Percentiles rank a stretch among this genome's conserved stretches.
phyloP scores from a whole-genome alignment of 2,329 filamentous ascomycete genomes.

The Ascochyta koolunga region DNA sequence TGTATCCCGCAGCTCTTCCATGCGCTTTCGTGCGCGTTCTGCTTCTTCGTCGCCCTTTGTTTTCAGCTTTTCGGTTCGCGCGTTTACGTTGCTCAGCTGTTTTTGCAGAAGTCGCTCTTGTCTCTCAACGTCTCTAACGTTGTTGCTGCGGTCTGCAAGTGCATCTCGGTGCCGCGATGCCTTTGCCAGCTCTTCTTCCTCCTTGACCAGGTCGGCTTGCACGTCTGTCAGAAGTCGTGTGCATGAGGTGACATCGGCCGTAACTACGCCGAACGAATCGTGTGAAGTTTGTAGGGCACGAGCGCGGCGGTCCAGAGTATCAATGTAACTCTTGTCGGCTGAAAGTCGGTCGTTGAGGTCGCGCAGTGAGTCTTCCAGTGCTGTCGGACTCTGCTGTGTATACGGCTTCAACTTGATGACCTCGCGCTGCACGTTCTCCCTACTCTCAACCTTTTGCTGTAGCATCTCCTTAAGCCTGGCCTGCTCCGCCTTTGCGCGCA shows the following conservation, averaged over 20 bases:
- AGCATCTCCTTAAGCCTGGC: constrained; percentile 72
- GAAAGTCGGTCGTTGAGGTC: constrained; percentile 81
- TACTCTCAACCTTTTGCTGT: constrained; percentile 73
- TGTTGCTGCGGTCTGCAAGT: constrained; percentile 84
- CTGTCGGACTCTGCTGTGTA: constrained; percentile 83
- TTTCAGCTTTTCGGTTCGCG: constrained; percentile 82
- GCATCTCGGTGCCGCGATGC: constrained; percentile 85
- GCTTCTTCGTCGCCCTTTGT: constrained; percentile 83
- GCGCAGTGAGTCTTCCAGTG: constrained; percentile 79
- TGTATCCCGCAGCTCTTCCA: constrained; percentile 83
- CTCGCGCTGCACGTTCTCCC: constrained; percentile 78
- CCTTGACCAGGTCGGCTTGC: constrained; percentile 79
- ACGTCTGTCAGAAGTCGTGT: constrained; percentile 91
- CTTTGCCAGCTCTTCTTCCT: constrained; percentile 85
- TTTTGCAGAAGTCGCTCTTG: constrained; percentile 82
- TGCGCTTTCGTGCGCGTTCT: constrained; percentile 78
- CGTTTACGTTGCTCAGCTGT: constrained; percentile 83
- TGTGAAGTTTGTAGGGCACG: constrained; percentile 88
- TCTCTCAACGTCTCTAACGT: constrained; percentile 88
- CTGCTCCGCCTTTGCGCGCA: constrained; percentile 81
- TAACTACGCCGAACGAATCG: constrained; percentile 85
- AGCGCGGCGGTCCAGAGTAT: constrained; percentile 83
- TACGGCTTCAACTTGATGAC: constrained; percentile 90
- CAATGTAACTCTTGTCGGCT: constrained; percentile 82
- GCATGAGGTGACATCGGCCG: constrained; percentile 83